phyloP scores from a whole-genome alignment of 768 basidiomycete genomes.

The Vararia minispora region DNA sequence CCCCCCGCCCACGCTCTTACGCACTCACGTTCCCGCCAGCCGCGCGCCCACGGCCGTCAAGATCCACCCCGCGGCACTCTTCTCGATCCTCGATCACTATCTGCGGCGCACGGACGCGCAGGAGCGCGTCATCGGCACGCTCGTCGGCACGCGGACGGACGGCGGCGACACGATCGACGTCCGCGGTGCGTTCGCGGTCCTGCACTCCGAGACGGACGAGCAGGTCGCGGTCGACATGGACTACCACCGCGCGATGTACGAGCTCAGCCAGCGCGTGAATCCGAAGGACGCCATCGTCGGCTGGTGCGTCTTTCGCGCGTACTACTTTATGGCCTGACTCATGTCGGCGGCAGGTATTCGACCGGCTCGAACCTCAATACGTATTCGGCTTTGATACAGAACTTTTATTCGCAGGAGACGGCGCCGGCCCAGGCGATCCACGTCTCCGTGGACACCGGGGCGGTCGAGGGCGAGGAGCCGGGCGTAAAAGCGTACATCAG shows the following conservation, averaged over 20 bases:
- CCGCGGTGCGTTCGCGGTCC: conserved; percentile 78
- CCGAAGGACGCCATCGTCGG: conserved; percentile 89
- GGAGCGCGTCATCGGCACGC: conserved; percentile 89
- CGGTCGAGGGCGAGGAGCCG: conserved; percentile 46
- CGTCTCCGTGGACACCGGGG: conserved; percentile 80
- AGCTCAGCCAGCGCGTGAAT: conserved; percentile 75
- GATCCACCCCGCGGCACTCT: conserved; percentile 86
- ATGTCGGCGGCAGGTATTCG: conserved; percentile 56
- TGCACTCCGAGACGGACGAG: conserved; percentile 86
- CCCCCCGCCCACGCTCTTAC: conserved; percentile 24
- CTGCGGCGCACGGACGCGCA: conserved; percentile 75
- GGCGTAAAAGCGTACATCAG: conserved; percentile 85
- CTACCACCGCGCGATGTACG: conserved; percentile 89
- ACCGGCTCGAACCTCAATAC: conserved; percentile 87
- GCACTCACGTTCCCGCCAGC: conserved; percentile 27
- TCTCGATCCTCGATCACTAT: conserved; percentile 95
- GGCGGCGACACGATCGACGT: conserved; percentile 49
- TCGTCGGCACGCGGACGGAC: conserved; percentile 71
- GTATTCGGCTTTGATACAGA: conserved; percentile 94
- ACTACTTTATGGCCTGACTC: neutral
- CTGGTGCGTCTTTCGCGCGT: conserved; percentile 49
- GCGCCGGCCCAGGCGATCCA: conserved; percentile 83
- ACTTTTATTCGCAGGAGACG: conserved; percentile 93
- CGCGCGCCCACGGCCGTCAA: conserved; percentile 65
- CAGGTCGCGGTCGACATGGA: conserved; percentile 96